A percentile compares a stretch with the other conserved stretches of the same genome.
phyloP scores from a whole-genome alignment of 805 yeast species.

The Pichia insulana region DNA sequence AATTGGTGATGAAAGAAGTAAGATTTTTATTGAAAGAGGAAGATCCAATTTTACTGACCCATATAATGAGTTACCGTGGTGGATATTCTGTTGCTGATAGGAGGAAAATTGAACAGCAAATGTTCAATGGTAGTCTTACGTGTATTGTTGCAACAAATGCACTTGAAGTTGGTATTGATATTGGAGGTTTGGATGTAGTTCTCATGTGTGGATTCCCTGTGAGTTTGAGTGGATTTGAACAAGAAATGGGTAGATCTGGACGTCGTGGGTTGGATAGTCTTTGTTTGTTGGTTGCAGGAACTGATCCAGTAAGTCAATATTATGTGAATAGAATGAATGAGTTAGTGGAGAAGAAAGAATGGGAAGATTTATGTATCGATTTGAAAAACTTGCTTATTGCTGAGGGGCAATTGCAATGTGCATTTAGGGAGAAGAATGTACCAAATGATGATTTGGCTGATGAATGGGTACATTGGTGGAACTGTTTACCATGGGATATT shows the following conservation, averaged over 20 bases:
- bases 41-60: constrained; percentile 36
- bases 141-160: constrained; percentile 96
- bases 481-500: constrained; percentile 13
- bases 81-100: constrained; percentile 87
- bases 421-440: constrained; percentile 58
- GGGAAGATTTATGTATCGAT: constrained; percentile 52
- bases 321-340: constrained; percentile 63
- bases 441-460: constrained; percentile 26
- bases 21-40: constrained; percentile 43
- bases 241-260: constrained; percentile 97
- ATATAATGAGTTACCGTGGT: constrained; percentile 88
- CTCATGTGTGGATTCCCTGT: constrained; percentile 88
- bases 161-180: constrained; percentile 89
- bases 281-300: constrained; percentile 76
- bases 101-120: constrained; percentile 75
- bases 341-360: constrained; percentile 38
- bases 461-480: constrained; percentile 15
- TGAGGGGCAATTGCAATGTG: constrained; percentile 88
- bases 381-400: constrained; percentile 53
- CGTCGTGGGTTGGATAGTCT: constrained; percentile 78
- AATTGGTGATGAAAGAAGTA: constrained; percentile 76
- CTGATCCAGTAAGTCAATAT: constrained; percentile 79
- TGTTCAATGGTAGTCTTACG: constrained; percentile 78
- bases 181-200: constrained; percentile 88
- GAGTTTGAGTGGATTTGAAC: constrained; percentile 80